A percentile compares a stretch with the other conserved stretches of the same genome.
Conservation (phyloP, 192 early-diverging fungal species). For the Rhizophlyctis rosea region DNA sequence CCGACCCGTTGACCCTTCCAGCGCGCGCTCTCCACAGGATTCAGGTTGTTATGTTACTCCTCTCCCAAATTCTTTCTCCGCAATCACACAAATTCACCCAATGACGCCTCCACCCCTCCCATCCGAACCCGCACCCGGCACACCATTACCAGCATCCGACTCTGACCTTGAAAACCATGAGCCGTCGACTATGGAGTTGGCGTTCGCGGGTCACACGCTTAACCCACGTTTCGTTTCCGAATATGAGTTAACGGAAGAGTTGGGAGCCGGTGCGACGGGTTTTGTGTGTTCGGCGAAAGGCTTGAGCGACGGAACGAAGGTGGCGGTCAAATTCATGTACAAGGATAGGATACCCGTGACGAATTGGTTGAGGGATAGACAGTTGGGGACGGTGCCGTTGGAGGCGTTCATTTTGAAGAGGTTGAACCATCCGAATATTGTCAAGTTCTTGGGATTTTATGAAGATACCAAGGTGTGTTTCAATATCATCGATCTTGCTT, state of each 20-base stretch:
- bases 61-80: too few relatives aligned
- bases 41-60: too few relatives aligned
- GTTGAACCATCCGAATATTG: slow-evolving; percentile 40
- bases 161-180: too few relatives aligned
- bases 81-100: too few relatives aligned
- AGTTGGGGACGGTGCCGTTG: slow-evolving; percentile 50
- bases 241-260: slow-evolving; percentile 28
- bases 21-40: too few relatives aligned
- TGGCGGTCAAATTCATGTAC: slow-evolving; percentile 58
- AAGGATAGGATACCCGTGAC: slow-evolving; percentile 33
- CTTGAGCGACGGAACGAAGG: slow-evolving; percentile 45
- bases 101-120: too few relatives aligned
- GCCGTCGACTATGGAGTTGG: too few relatives aligned
- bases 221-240: slow-evolving; percentile 22
- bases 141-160: too few relatives aligned
- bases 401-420: slow-evolving; percentile 72
- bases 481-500: slow-evolving; percentile 38
- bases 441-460: slow-evolving; percentile 62
- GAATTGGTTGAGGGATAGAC: slow-evolving; percentile 13
- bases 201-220: slow-evolving; percentile 16
- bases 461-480: slow-evolving; percentile 71
- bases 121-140: too few relatives aligned
- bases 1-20: too few relatives aligned
- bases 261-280: slow-evolving; percentile 75
- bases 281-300: slow-evolving; percentile 59